These are phyloP conservation scores for Malus fusca DNA, from an alignment of 306 rosid genomes.

Conservation along the genomic window DNA sequence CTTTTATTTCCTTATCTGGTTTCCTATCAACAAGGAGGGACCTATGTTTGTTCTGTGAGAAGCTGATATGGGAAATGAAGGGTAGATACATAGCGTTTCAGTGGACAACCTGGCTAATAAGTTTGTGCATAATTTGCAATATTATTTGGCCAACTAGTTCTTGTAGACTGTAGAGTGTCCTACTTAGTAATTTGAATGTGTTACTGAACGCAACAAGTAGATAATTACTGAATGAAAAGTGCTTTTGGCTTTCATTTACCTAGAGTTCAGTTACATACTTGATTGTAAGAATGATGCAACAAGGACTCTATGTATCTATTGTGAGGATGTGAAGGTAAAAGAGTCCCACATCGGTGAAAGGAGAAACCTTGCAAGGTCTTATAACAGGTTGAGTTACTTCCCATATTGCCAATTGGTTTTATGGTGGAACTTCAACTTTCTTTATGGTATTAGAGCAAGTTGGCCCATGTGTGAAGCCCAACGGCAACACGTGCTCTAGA, in stretches of 20 bases:
- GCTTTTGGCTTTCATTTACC: not conserved
- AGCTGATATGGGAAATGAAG: not conserved
- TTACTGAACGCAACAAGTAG: not conserved
- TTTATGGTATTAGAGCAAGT: no score
- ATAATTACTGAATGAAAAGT: not conserved
- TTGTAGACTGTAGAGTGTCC: not conserved
- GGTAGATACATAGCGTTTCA: not conserved
- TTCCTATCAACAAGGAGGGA: not conserved
- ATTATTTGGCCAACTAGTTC: not conserved
- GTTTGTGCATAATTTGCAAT: not conserved
- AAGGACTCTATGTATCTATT: no score
- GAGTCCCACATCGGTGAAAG: no score
- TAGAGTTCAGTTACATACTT: not conserved
- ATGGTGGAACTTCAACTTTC: no score
- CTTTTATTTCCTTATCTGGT: not conserved
- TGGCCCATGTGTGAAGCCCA: no score
- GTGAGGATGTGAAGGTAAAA: no score
- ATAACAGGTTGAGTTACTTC: no score
- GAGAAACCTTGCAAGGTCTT: no score
- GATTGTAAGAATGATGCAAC: not conserved
- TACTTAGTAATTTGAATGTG: not conserved
- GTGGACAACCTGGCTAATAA: not conserved
- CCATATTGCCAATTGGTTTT: no score
- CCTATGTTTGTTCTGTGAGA: not conserved
- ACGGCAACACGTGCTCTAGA: no score